Evolutionary conservation across 306 rosid species (phyloP), one percentile per base, ranked within the genome.

Genomic region (Sphenostylis stenocarpa): DNA sequence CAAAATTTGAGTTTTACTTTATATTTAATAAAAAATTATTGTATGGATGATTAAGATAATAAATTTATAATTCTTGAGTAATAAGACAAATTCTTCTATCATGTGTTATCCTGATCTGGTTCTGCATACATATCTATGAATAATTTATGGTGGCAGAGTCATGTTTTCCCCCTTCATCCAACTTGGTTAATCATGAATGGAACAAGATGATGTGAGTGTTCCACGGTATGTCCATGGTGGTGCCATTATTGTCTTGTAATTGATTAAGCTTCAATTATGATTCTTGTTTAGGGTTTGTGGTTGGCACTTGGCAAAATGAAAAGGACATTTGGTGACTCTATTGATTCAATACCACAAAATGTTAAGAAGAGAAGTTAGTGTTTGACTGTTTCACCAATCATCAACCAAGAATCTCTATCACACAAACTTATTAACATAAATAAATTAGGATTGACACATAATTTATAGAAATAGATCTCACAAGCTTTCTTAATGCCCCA

Each of bases 231-330:
- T 45, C 6, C 49, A 47, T 58, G 19, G 62, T 73, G 70, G 70
- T 73, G 52, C 19, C 55, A 66, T 73, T 41, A 73, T 80, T 80
- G 75, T 73, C 75, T 55, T 64, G 52, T 14, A 61, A 23, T 79
- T 49, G 58, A 31, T 57, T 28, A 72, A 38, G 45, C 1, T 47
- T 39, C 55, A 70, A 39, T 51, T 31, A 53, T 63, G n/a, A 28
- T 21, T 44, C 28, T 72, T 62, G 21, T 65, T 26, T 51, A 36
- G 10, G 49, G 38, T 79, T 78, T 60, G 16, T n/a, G 34, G 8
- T 4, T 75, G 38, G 80, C 28, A 51, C 0, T 21, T 75, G 28
- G 58, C 73, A 23, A 10, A 3, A 49, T 21, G 70, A 78, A 31
- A 61, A 61, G 44, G 24, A 61, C 67, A n/a, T 61, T 33, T 61